phyloP scores from a whole-genome alignment of 495 filamentous ascomycete species.

The Neurospora intermedia region DNA sequence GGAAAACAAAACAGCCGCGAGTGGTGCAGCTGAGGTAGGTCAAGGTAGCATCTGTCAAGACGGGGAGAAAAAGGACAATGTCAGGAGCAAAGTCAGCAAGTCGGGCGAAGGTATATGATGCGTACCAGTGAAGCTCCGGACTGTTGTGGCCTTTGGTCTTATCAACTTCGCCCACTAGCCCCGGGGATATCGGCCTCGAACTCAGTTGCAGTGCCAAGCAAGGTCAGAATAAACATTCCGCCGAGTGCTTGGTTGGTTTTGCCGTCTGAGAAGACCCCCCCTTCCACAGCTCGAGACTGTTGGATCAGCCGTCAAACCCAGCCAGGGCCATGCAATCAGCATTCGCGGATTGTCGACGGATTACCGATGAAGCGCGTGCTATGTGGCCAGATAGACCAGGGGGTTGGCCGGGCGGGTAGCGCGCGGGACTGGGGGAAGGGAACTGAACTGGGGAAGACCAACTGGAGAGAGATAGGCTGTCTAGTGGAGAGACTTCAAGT shows the following conservation, averaged over 20 bases:
- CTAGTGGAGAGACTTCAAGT: not conserved
- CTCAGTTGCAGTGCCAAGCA: slow-evolving; percentile 1
- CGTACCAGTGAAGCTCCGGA: not conserved
- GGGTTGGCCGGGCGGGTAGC: not conserved
- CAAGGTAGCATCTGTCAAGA: not conserved
- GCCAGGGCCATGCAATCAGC: not conserved
- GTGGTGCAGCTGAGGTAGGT: not conserved
- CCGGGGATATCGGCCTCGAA: not conserved
- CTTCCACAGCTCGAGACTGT: not conserved
- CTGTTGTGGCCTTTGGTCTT: not conserved
- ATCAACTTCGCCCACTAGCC: not conserved
- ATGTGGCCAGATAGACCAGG: not conserved
- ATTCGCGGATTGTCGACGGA: not conserved
- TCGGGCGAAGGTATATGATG: not conserved
- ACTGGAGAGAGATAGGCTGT: not conserved
- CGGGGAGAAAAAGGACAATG: not conserved
- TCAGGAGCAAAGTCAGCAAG: not conserved
- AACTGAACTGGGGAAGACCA: not conserved
- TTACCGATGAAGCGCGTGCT: not conserved
- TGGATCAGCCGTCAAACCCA: not conserved
- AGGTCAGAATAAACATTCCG: not conserved
- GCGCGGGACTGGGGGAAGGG: not conserved
- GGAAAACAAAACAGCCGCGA: not conserved
- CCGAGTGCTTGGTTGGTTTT: not conserved
- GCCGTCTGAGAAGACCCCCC: not conserved